A percentile compares a stretch with the other conserved stretches of the same genome.
Evolutionary conservation across 2,329 filamentous ascomycete genomes (phyloP).

Genomic region (Colletotrichum phormii): DNA sequence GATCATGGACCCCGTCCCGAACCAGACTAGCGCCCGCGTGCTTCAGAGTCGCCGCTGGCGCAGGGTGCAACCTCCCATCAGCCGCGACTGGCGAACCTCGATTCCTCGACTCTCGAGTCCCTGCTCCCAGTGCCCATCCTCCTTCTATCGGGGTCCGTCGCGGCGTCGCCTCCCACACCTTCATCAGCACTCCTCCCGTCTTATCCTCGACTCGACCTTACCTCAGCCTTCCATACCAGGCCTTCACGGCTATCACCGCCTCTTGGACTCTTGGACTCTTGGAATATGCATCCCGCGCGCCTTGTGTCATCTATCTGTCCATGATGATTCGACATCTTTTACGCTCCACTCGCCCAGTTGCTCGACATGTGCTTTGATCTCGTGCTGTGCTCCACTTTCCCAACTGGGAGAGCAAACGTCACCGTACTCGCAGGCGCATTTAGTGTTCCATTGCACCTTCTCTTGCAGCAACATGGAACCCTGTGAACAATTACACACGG

Average conservation of each 20-base stretch:
- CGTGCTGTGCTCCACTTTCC: conserved; percentile 32
- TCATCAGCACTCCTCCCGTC: background rate
- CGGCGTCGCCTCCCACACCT: background rate
- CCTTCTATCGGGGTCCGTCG: background rate
- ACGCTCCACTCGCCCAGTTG: conserved; percentile 8
- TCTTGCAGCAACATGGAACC: background rate
- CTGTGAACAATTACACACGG: conserved; percentile 5
- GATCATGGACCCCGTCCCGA: conserved; percentile 23
- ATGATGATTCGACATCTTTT: conserved; percentile 11
- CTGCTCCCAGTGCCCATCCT: background rate
- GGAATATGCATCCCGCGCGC: background rate
- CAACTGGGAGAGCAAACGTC: conserved; percentile 19
- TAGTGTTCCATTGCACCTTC: conserved; percentile 9
- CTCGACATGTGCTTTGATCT: conserved; percentile 23
- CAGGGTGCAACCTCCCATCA: conserved; percentile 20
- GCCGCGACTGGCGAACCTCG: conserved; percentile 27
- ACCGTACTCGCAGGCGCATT: conserved; percentile 5
- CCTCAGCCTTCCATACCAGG: background rate
- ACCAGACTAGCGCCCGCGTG: conserved; percentile 17
- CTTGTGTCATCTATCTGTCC: too few species aligned
- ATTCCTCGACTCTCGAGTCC: background rate
- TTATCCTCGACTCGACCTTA: background rate
- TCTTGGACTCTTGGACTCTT: too few species aligned
- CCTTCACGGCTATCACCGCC: background rate
- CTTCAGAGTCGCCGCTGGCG: conserved; percentile 9